A percentile compares a stretch with the other conserved stretches of the same genome.
Conservation (phyloP, 176 grass and related monocot species). For the Areca catechu region DNA sequence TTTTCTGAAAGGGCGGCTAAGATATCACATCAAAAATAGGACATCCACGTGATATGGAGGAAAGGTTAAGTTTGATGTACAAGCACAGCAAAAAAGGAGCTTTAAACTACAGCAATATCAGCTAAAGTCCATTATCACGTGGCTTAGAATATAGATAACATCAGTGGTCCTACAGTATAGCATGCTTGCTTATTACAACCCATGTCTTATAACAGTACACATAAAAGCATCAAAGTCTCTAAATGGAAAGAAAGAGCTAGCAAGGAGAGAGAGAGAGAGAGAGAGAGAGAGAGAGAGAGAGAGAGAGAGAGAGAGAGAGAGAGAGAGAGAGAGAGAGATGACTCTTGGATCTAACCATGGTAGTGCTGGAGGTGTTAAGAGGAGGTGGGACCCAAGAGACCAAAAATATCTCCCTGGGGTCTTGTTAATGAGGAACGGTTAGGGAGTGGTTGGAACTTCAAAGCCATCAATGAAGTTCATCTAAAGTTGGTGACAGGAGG, state of each 20-base stretch:
- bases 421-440: conserved; percentile 24
- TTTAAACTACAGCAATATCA: conserved; percentile 27
- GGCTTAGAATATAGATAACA: not conserved
- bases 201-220: conserved; percentile 55
- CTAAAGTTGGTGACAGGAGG: conserved; percentile 40
- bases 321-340: conserved; percentile 4
- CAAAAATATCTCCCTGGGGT: conserved; percentile 69
- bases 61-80: conserved; percentile 2
- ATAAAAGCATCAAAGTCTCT: conserved; percentile 37
- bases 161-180: conserved; percentile 47
- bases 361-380: conserved; percentile 48
- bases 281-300: not conserved
- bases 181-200: conserved; percentile 65
- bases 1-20: too few species aligned
- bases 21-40: too few species aligned
- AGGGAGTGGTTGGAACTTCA: conserved; percentile 40
- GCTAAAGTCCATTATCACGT: conserved; percentile 16
- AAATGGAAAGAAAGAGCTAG: not conserved
- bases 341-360: conserved; percentile 80
- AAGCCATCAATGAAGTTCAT: conserved; percentile 74
- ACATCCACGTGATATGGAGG: too few species aligned
- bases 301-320: not conserved
- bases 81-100: conserved; percentile 24
- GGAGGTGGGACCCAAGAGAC: conserved; percentile 69
- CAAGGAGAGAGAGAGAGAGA: not conserved